Conservation (phyloP, 768 basidiomycete genomes). For the Bullera alba region DNA sequence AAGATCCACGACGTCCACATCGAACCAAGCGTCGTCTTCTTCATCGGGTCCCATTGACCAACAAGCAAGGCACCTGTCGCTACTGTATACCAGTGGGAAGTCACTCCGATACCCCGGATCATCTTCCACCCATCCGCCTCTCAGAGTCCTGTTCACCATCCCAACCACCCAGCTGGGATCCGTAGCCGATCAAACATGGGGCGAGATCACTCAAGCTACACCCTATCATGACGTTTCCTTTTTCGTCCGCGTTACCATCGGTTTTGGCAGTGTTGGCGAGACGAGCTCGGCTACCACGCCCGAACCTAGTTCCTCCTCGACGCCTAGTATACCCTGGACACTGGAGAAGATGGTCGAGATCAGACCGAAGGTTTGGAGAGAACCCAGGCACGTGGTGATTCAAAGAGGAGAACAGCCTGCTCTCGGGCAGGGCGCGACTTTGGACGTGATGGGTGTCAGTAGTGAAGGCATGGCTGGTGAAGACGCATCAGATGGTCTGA, state of each 20-base stretch:
- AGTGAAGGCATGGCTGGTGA: too few relatives aligned
- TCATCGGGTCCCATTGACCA: conserved; percentile 33
- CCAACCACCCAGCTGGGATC: conserved; percentile 50
- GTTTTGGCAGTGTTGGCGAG: conserved; percentile 51
- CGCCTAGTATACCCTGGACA: conserved; percentile 10
- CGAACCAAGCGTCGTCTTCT: conserved; percentile 1
- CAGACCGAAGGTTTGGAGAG: conserved; percentile 25
- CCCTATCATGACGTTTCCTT: conserved; percentile 79
- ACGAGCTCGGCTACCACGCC: too few relatives aligned
- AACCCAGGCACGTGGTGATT: conserved; percentile 18
- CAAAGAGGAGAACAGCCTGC: conserved; percentile 16
- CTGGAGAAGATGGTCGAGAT: conserved; percentile 18
- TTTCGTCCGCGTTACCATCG: conserved; percentile 62
- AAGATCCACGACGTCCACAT: conserved; percentile 2
- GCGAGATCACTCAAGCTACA: conserved; percentile 71
- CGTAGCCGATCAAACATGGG: conserved; percentile 55
- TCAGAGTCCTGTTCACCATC: conserved; percentile 60
- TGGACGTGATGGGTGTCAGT: neutral
- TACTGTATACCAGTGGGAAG: conserved; percentile 79
- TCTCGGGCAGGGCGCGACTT: conserved; percentile 4
- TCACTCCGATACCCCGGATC: conserved; percentile 76
- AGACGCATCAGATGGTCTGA: conserved; percentile 1
- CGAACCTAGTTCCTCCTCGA: neutral
- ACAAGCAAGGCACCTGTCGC: conserved; percentile 29
- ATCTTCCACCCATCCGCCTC: conserved; percentile 60